phyloP scores from a whole-genome alignment of 805 yeast species.

The Wickerhamomyces xylosicus region DNA sequence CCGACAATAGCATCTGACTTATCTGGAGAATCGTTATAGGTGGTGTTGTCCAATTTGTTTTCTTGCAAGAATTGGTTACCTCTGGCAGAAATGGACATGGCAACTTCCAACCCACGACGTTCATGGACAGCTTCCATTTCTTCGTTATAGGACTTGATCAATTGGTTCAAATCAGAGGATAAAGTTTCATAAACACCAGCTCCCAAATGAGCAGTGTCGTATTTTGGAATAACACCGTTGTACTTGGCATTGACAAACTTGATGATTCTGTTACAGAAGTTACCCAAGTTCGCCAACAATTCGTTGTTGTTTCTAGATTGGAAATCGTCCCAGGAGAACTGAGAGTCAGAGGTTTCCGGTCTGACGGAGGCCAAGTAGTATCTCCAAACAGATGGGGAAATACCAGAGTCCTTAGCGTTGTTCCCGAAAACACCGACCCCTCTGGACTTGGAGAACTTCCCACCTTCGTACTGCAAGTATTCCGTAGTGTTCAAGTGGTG shows the following conservation, averaged over 20 bases:
- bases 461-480: slow-evolving; percentile 94
- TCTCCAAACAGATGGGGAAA: slow-evolving; percentile 94
- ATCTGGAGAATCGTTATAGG: slow-evolving; percentile 66
- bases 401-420: slow-evolving; percentile 88
- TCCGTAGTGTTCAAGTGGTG: slow-evolving; percentile 92
- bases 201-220: slow-evolving; percentile 35
- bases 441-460: slow-evolving; percentile 96
- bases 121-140: slow-evolving; percentile 73
- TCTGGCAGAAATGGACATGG: slow-evolving; percentile 84
- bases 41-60: slow-evolving; percentile 83
- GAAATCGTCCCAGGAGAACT: slow-evolving; percentile 95
- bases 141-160: slow-evolving; percentile 51
- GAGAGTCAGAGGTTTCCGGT: slow-evolving; percentile 94
- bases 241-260: slow-evolving; percentile 87
- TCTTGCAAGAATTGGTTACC: slow-evolving; percentile 96
- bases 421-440: slow-evolving; percentile 98
- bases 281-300: slow-evolving; percentile 91
- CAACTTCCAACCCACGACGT: slow-evolving; percentile 83
- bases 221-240: slow-evolving; percentile 80
- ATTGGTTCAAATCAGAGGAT: slow-evolving; percentile 47
- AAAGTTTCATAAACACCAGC: slow-evolving; percentile 36
- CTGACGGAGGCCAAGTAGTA: slow-evolving; percentile 86
- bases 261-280: slow-evolving; percentile 87
- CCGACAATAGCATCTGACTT: slow-evolving; percentile 88
- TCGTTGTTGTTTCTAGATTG: slow-evolving; percentile 91